Evolutionary conservation across 164 flowering plant species (phyloP).

Genomic region (Vitis labrusca): DNA sequence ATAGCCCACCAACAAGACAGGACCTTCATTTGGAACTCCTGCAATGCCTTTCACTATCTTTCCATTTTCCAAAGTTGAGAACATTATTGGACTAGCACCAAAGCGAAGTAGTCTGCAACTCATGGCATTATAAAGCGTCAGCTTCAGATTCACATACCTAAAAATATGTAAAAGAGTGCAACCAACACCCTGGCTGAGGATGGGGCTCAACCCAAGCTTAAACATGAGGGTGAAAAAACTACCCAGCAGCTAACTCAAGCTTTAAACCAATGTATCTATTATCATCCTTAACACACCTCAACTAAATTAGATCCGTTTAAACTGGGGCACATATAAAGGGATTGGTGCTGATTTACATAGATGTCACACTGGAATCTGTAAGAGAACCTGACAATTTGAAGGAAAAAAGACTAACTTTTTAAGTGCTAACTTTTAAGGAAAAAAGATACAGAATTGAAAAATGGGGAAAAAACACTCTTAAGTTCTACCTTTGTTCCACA

Average conservation of each 20-base stretch:
- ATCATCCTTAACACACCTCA: too few relatives aligned
- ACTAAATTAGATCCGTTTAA: too few relatives aligned
- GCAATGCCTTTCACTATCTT: slow-evolving; percentile 78
- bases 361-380: too few relatives aligned
- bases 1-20: slow-evolving; percentile 81
- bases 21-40: slow-evolving; percentile 90
- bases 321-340: too few relatives aligned
- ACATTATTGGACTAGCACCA: slow-evolving; percentile 56
- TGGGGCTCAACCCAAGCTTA: not conserved
- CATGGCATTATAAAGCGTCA: not conserved
- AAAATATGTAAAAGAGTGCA: not conserved
- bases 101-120: slow-evolving; percentile 45
- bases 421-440: too few relatives aligned
- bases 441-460: too few relatives aligned
- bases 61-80: slow-evolving; percentile 86
- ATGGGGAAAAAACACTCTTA: too few relatives aligned
- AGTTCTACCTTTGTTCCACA: too few relatives aligned
- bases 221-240: not conserved
- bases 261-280: too few relatives aligned
- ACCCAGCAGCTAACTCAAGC: slow-evolving; percentile 14
- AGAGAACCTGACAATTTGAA: too few relatives aligned
- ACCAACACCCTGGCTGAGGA: not conserved
- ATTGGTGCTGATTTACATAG: too few relatives aligned
- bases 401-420: too few relatives aligned
- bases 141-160: not conserved